Base-by-base conservation (phyloP, 176 grass and related monocot genomes). In the Oryza meridionalis region DNA sequence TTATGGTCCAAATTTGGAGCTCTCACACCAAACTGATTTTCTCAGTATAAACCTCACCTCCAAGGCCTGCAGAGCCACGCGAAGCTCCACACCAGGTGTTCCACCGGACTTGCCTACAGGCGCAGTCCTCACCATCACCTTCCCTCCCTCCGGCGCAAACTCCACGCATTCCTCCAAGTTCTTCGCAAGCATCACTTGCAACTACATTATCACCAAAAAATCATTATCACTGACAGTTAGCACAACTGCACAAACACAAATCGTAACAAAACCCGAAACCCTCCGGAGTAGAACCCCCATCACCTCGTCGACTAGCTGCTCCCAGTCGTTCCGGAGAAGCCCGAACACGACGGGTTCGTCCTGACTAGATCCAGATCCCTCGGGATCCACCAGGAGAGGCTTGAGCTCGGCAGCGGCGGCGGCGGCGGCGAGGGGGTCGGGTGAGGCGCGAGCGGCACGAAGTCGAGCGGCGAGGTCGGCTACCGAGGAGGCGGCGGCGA, bases 301-400 rank as follows among this genome's bases (percentile, higher is more conserved):
- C 68, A 95, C 96, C 91, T 93, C 89, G 11, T 98, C 93, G 2
- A 98, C 77, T 71, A 92, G 94, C 33, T 89, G 85, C 73, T 84
- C 82, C 91, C 87, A 98, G 61, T 98, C 93, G 11, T 76, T 87
- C 65, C 87, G 88, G 63, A 98, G 90, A 65, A 93, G 80, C 66
- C 88, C 89, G 68, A 85, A 98, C 26, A 98, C 96, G 7, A 86
- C 75, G 1, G 89, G 93, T 7, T 92, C 93, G 25, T 80, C 93
- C 75, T 79, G 68, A 25, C 15, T 27, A 75, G 83, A 78, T 73
- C 79, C 68, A 45, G 84, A 73, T 45, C 59, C 75, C 44, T 89
- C 71, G 31, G 40, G 37, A 47, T 73, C 43, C 64, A 77, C 70
- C 51, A 92, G 75, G 26, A 80, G 70, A 53, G 77, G 80, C 79